These are phyloP conservation scores for Botrytis porri DNA, from an alignment of 2,329 filamentous ascomycete genomes.

Conservation along the genomic window DNA sequence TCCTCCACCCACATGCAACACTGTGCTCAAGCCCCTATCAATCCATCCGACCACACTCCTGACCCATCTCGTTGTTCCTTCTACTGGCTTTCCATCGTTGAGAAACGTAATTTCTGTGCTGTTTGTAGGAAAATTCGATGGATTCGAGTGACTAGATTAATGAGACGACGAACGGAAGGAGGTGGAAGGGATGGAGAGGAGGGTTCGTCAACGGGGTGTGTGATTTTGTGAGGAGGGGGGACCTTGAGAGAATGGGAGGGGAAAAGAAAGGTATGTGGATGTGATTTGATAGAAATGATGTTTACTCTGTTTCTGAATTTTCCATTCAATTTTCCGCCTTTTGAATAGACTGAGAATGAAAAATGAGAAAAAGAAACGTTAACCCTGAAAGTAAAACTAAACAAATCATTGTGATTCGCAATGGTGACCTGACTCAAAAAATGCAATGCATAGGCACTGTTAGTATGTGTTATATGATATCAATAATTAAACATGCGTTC, in stretches of 20 bases:
- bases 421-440: not conserved
- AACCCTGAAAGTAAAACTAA: no score
- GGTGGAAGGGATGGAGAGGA: not conserved
- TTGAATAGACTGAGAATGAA: not conserved
- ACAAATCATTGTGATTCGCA: not conserved
- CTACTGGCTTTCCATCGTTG: not conserved
- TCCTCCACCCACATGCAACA: not conserved
- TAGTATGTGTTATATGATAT: not conserved
- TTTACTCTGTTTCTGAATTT: not conserved
- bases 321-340: not conserved
- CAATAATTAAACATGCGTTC: not conserved
- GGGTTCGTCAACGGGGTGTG: not conserved
- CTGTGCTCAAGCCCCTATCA: not conserved
- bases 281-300: not conserved
- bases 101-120: not conserved
- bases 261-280: not conserved
- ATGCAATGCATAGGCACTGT: fast-evolving
- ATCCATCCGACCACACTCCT: not conserved
- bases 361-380: not conserved
- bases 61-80: not conserved
- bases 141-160: not conserved
- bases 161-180: not conserved
- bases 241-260: not conserved
- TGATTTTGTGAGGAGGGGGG: not conserved
- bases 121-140: not conserved